A percentile compares a stretch with the other conserved stretches of the same genome.
These are phyloP conservation scores for Thelephora terrestris DNA, from an alignment of 1,284 basidiomycete genomes.

Conservation along the genomic window DNA sequence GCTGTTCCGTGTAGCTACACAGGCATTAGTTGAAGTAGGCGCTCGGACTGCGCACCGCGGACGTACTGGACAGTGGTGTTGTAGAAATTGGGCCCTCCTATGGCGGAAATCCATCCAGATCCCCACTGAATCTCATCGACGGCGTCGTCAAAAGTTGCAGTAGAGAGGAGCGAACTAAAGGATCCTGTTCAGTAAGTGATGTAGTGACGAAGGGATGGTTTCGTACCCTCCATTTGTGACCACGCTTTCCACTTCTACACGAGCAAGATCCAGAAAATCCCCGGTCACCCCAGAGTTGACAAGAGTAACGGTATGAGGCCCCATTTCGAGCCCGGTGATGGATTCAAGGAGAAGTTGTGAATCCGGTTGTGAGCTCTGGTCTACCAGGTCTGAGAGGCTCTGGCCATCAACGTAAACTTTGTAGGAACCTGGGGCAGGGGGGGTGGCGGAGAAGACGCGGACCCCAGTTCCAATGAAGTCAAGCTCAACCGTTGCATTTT, in stretches of 20 bases:
- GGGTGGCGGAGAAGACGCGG: slow-evolving; percentile 36
- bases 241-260: slow-evolving; percentile 31
- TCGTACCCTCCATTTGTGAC: slow-evolving; percentile 30
- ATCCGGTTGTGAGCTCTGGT: slow-evolving; percentile 20
- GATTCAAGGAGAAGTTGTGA: slow-evolving; percentile 34
- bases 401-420: slow-evolving; percentile 35
- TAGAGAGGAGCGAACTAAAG: slow-evolving; percentile 20
- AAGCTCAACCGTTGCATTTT: slow-evolving; percentile 18
- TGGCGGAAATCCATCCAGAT: slow-evolving; percentile 26
- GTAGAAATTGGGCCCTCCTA: slow-evolving; percentile 19
- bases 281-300: slow-evolving; percentile 10
- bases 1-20: slow-evolving; percentile 29
- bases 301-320: slow-evolving; percentile 27
- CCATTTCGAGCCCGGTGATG: slow-evolving; percentile 29
- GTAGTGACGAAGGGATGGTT: background rate
- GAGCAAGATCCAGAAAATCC: slow-evolving; percentile 37
- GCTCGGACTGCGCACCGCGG: background rate
- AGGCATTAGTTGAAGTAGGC: background rate
- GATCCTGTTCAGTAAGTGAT: background rate
- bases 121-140: slow-evolving; percentile 28
- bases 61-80: slow-evolving; percentile 32
- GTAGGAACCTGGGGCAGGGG: slow-evolving; percentile 39
- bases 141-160: slow-evolving; percentile 31
- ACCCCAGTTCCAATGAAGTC: slow-evolving; percentile 39
- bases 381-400: slow-evolving; percentile 26